phyloP scores from a whole-genome alignment of 164 flowering plant genomes.

The Annona cherimola region DNA sequence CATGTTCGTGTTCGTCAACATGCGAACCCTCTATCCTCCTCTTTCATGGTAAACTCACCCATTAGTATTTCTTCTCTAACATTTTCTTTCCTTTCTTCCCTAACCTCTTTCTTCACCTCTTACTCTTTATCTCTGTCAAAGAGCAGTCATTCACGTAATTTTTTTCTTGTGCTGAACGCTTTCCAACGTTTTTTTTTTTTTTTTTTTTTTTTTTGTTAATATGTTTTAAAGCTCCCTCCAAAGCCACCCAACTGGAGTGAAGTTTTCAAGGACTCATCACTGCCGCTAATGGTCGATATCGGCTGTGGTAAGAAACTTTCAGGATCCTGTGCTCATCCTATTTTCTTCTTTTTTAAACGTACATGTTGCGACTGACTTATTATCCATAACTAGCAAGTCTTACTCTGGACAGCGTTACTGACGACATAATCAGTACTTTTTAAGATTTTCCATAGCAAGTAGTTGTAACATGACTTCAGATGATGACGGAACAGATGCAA shows the following conservation, averaged over 20 bases:
- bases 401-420: too few relatives aligned
- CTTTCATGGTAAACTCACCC: slow-evolving; percentile 38
- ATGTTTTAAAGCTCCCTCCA: slow-evolving; percentile 40
- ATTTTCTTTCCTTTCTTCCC: background rate
- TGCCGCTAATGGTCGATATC: slow-evolving; percentile 90
- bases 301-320: slow-evolving; percentile 51
- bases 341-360: background rate
- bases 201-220: background rate
- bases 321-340: background rate
- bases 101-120: background rate
- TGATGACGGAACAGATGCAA: too few relatives aligned
- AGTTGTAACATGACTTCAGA: too few relatives aligned
- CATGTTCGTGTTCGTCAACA: slow-evolving; percentile 83
- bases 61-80: background rate
- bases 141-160: background rate
- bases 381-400: background rate
- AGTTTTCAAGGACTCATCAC: slow-evolving; percentile 48
- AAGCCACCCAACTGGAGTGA: slow-evolving; percentile 66
- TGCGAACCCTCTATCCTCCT: slow-evolving; percentile 74
- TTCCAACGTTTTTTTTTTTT: background rate
- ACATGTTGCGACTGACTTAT: background rate
- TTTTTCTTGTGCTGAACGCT: background rate
- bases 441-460: too few relatives aligned
- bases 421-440: too few relatives aligned
- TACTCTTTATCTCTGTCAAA: background rate